Conservation (phyloP, 1,139 yeast genomes). For the Pichia sp. region DNA sequence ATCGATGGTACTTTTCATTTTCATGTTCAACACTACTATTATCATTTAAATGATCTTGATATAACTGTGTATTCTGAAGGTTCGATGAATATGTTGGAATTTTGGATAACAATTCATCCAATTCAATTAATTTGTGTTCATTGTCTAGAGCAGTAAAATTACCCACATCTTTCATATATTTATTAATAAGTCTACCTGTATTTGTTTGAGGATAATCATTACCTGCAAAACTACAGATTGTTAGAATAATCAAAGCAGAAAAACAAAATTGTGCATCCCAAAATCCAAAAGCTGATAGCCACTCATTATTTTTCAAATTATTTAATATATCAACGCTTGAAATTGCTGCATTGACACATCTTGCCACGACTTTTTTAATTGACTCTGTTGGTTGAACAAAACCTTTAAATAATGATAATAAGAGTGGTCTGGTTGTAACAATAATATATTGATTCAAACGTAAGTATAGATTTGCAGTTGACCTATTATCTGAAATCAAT, state of each 20-base stretch:
- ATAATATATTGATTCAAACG: slow-evolving; percentile 42
- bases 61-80: neutral
- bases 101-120: slow-evolving; percentile 19
- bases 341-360: slow-evolving; percentile 36
- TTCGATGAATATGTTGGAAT: slow-evolving; percentile 3
- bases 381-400: slow-evolving; percentile 30
- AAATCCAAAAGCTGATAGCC: slow-evolving; percentile 40
- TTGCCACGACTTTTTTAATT: slow-evolving; percentile 34
- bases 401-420: slow-evolving; percentile 36
- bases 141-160: slow-evolving; percentile 40
- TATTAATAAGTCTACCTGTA: slow-evolving; percentile 32
- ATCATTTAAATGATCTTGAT: neutral
- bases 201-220: slow-evolving; percentile 29
- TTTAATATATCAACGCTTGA: slow-evolving; percentile 36
- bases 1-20: neutral
- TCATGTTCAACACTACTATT: neutral
- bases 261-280: slow-evolving; percentile 47
- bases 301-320: slow-evolving; percentile 32
- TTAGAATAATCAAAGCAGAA: slow-evolving; percentile 32
- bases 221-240: slow-evolving; percentile 36
- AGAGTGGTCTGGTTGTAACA: slow-evolving; percentile 39
- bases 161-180: slow-evolving; percentile 36
- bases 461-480: slow-evolving; percentile 38
- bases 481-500: slow-evolving; percentile 26
- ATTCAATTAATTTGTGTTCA: slow-evolving; percentile 27